Conservation (phyloP, 148 eudicot genomes). For the Silene latifolia region DNA sequence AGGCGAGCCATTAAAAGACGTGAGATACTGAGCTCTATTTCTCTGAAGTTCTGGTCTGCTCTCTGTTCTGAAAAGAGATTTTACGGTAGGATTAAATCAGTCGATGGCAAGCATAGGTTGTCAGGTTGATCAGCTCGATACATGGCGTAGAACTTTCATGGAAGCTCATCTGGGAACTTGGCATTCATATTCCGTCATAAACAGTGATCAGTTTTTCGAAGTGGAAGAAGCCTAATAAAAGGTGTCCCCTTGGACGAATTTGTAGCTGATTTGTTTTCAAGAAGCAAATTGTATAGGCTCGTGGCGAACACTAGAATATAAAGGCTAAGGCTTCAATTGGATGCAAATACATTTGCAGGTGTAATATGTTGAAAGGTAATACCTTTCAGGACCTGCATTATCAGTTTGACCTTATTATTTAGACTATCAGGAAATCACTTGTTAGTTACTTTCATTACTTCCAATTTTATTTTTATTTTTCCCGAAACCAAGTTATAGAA, state of each 20-base stretch:
- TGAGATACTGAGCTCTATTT: neutral
- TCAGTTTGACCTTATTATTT: constrained; percentile 17
- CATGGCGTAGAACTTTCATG: neutral
- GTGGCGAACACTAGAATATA: constrained; percentile 28
- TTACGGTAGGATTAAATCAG: too few species aligned
- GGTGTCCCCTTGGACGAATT: neutral
- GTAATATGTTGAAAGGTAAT: constrained; percentile 14
- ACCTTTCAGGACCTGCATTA: constrained; percentile 19
- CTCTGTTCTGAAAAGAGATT: neutral
- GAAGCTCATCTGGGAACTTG: neutral
- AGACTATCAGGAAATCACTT: neutral
- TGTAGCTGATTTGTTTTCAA: neutral
- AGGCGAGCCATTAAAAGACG: neutral
- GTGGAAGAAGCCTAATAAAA: too few species aligned
- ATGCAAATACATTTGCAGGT: neutral
- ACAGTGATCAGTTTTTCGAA: too few species aligned
- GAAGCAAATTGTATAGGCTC: neutral
- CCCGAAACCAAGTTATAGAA: constrained; percentile 16
- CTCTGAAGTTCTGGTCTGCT: neutral
- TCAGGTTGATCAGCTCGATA: neutral
- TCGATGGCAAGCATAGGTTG: neutral
- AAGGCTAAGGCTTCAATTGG: neutral
- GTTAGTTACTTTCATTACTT: neutral
- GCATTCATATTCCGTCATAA: neutral
- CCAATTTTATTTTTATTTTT: neutral